A percentile compares a stretch with the other conserved stretches of the same genome.
These are phyloP conservation scores for Trifolium pratense DNA, from an alignment of 306 rosid species.

Conservation along the genomic window DNA sequence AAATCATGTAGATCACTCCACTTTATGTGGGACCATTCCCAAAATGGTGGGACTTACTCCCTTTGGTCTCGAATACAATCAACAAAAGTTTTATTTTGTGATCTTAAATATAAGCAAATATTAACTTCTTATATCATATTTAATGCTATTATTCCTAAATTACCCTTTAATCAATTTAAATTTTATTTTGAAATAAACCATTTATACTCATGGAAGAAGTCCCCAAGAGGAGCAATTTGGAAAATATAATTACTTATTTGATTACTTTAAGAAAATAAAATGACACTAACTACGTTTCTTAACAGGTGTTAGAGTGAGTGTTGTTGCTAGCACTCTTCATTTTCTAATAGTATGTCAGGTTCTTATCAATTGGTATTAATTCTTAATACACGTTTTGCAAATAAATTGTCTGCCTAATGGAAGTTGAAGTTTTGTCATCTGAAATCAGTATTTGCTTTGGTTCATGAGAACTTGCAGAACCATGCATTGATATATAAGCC, in stretches of 20 bases:
- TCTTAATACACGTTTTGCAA: neutral
- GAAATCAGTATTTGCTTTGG: slow-evolving; percentile 17
- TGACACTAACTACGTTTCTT: too few species aligned
- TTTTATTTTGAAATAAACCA: too few species aligned
- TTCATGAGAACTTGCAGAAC: slow-evolving; percentile 23
- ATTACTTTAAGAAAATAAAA: too few species aligned
- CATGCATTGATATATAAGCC: slow-evolving; percentile 31
- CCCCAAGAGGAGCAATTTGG: too few species aligned
- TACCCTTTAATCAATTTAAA: too few species aligned
- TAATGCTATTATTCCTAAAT: too few species aligned
- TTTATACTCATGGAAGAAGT: too few species aligned
- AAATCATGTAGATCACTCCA: neutral
- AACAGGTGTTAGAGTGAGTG: neutral
- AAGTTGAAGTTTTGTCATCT: neutral
- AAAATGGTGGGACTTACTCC: neutral
- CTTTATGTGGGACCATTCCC: neutral
- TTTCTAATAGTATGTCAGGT: neutral
- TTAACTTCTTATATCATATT: too few species aligned
- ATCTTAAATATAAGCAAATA: too few species aligned
- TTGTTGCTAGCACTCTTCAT: neutral
- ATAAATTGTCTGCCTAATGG: slow-evolving; percentile 3
- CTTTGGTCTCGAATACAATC: too few species aligned
- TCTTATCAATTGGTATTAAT: slow-evolving; percentile 4
- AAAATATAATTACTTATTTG: too few species aligned
- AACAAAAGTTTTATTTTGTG: too few species aligned